Evolutionary conservation across 1,284 basidiomycete genomes (phyloP), one percentile per base, ranked within the genome.

Genomic region (Boletus sp.): DNA sequence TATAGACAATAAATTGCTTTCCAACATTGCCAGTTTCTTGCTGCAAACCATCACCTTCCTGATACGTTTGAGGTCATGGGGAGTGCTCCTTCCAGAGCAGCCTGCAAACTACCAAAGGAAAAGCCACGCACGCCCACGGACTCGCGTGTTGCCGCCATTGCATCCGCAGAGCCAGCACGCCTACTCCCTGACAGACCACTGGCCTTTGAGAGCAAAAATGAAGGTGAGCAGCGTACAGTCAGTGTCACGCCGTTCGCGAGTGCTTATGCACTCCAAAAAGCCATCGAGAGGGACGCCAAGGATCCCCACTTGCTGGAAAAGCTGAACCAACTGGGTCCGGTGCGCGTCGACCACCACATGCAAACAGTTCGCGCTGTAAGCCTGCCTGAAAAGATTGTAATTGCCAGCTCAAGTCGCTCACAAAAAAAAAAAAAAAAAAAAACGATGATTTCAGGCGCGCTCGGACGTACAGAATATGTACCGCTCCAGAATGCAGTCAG

Each of bases 261-360:
- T n/a, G 14, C 30, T n/a, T 14, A 32, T 14, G 8, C 30, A 27
- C 14, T n/a, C 44, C 20, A 26, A 25, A 36, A 57, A 91, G 90
- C 70, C 4, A 82, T 91, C 54, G 71, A 80, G 50, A 68, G 66
- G 52, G 89, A 93, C 60, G 78, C 80, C 7, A 74, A 72, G 54
- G 90, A 93, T 62, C 87, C 88, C 1, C 80, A 92, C 44, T 82
- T 92, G 50, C 65, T 88, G 59, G 72, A 80, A 26, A 91, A 90
- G 58, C 68, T 94, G 41, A 80, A 62, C 54, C 74, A 69, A 36
- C 69, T 93, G 4, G 90, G 90, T 1, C 83, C 78, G 22, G 90
- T 92, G 7, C 71, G 69, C 17, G 86, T 93, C 17, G 81, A 82
- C 65, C 84, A 80, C 61, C 76, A 77, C 58, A 79, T 79, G 78